Percentiles rank a stretch among this genome's conserved stretches.
phyloP scores from a whole-genome alignment of 2,329 filamentous ascomycete species.

The Cytospora piceicola region DNA sequence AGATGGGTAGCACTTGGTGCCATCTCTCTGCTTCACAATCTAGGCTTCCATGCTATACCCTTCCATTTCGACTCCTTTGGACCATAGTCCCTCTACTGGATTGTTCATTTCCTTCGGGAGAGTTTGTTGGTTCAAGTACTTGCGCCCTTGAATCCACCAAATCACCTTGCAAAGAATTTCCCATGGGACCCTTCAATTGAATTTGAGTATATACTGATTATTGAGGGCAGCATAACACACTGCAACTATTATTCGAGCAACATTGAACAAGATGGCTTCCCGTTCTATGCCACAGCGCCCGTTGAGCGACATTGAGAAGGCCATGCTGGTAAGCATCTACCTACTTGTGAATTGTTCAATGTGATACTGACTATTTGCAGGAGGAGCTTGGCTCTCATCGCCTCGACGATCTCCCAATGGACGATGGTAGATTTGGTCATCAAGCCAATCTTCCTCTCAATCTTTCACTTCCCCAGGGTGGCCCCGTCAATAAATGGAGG shows the following conservation, averaged over 20 bases:
- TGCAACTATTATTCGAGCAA: not conserved
- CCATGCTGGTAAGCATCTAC: constrained; percentile 12
- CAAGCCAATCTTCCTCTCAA: not conserved
- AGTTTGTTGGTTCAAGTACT: not conserved
- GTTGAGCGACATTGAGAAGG: constrained; percentile 14
- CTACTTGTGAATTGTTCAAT: not conserved
- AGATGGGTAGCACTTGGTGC: not conserved
- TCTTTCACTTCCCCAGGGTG: not conserved
- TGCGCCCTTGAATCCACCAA: not conserved
- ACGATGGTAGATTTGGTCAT: constrained; percentile 27
- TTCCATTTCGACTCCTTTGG: not conserved
- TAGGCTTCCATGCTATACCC: not conserved
- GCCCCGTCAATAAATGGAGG: constrained; percentile 10
- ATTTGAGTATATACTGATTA: not conserved
- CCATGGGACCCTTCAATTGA: too few species aligned
- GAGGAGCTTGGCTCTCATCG: constrained; percentile 39
- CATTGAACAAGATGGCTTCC: not conserved
- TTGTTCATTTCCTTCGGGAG: not conserved
- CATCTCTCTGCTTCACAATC: not conserved
- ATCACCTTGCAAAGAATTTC: not conserved
- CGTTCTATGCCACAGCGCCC: not conserved
- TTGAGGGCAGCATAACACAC: not conserved
- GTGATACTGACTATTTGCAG: constrained; percentile 28
- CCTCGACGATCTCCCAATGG: constrained; percentile 35
- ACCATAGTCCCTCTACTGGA: too few species aligned